These are phyloP conservation scores for Papilionanthe hybrid DNA, from an alignment of 116 monocot species.

Conservation along the genomic window DNA sequence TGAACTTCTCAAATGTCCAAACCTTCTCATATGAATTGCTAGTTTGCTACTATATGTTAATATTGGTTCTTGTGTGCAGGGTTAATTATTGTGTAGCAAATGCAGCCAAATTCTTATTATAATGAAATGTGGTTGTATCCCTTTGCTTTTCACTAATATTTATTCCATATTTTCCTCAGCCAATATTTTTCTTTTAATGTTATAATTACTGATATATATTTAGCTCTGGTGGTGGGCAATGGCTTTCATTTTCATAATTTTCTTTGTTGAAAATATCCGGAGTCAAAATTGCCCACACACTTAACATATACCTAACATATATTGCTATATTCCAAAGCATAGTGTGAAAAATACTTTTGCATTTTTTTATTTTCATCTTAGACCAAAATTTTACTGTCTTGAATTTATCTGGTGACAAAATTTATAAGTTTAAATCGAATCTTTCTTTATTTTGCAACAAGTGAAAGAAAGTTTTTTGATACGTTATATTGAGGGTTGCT, in stretches of 20 bases:
- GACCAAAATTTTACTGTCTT: not conserved
- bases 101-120: too few species aligned
- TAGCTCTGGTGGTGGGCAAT: not conserved
- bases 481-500: not conserved
- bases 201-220: not conserved
- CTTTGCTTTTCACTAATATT: not conserved
- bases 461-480: not conserved
- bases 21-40: not conserved
- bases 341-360: not conserved
- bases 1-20: not conserved
- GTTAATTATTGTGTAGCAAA: not conserved
- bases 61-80: not conserved
- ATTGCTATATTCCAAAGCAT: not conserved
- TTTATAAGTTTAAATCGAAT: not conserved
- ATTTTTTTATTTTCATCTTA: too few species aligned
- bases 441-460: not conserved
- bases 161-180: not conserved
- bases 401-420: not conserved
- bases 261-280: not conserved
- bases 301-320: not conserved
- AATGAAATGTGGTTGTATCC: not conserved
- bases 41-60: not conserved
- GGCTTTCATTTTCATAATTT: not conserved
- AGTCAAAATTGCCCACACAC: not conserved
- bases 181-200: not conserved